Percentiles rank a stretch among this genome's conserved stretches.
phyloP scores from a whole-genome alignment of 1,284 basidiomycete genomes.

The Butyriboletus appendiculatus region DNA sequence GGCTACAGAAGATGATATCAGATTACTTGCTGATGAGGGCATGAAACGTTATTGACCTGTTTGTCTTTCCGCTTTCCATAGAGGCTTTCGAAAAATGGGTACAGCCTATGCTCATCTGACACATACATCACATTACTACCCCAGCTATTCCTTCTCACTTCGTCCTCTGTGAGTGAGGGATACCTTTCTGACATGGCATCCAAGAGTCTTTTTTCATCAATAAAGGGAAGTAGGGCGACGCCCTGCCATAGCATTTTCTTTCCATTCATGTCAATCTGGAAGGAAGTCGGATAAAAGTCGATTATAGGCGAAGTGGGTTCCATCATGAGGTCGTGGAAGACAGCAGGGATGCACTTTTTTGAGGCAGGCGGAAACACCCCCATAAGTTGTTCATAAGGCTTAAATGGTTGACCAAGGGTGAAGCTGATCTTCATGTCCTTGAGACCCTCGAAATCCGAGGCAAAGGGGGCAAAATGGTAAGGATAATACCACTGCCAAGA shows the following conservation, averaged over 20 bases:
- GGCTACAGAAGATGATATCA: conserved; percentile 45
- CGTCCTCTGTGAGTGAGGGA: conserved; percentile 75
- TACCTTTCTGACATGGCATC: conserved; percentile 82
- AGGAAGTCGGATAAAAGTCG: conserved; percentile 93
- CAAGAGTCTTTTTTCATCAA: conserved; percentile 84
- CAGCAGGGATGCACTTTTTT: conserved; percentile 77
- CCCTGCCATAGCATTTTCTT: conserved; percentile 99
- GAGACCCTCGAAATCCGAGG: conserved; percentile 89
- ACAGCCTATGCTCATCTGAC: conserved; percentile 83
- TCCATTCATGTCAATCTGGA: conserved; percentile 99
- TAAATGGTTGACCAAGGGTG: conserved; percentile 84
- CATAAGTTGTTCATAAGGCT: conserved; percentile 97
- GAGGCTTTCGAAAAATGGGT: conserved; percentile 83
- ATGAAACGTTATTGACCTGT: conserved; percentile 56
- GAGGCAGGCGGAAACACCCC: conserved; percentile 87
- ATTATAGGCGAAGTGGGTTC: conserved; percentile 89
- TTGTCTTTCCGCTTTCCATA: conserved; percentile 87
- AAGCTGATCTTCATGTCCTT: conserved; percentile 81
- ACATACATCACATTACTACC: conserved; percentile 88
- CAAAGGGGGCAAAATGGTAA: conserved; percentile 98
- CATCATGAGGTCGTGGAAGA: conserved; percentile 90
- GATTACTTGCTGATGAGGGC: conserved; percentile 9
- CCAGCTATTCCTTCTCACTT: conserved; percentile 82
- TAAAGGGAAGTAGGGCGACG: conserved; percentile 95
- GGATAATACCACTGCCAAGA: conserved; percentile 99